Evolutionary conservation across 2,329 filamentous ascomycete genomes (phyloP).

Genomic region (Magnaporthales sp.): DNA sequence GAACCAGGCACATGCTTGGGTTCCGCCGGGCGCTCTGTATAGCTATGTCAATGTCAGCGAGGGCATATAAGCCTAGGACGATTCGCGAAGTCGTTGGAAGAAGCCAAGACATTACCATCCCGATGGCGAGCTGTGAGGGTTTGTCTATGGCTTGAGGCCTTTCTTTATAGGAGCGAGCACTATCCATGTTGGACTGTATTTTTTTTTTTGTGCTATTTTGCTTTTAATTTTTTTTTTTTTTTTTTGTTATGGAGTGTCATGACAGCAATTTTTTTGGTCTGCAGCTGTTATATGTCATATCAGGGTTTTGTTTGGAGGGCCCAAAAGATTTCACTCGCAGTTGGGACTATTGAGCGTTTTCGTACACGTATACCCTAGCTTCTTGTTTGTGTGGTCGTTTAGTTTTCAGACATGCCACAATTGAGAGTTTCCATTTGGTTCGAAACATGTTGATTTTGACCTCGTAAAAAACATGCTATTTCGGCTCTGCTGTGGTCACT

Average conservation of each 20-base stretch:
- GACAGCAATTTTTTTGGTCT: not conserved
- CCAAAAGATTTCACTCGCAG: not conserved
- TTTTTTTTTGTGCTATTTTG: not conserved
- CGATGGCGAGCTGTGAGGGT: not conserved
- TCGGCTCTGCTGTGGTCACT: slow-evolving; percentile 10
- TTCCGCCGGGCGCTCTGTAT: slow-evolving; percentile 16
- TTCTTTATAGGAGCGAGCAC: too few relatives aligned
- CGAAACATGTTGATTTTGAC: not conserved
- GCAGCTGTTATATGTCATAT: not conserved
- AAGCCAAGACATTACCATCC: not conserved
- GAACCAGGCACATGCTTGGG: slow-evolving; percentile 11
- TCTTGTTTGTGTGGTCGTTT: not conserved
- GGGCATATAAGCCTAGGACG: not conserved
- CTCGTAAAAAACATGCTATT: not conserved
- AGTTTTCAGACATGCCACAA: not conserved
- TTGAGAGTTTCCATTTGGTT: not conserved
- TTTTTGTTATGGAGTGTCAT: not conserved
- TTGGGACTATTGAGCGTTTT: not conserved
- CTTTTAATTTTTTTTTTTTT: too few relatives aligned
- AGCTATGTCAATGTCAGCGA: slow-evolving; percentile 6
- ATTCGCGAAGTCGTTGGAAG: not conserved
- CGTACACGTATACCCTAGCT: not conserved
- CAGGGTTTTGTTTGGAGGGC: not conserved
- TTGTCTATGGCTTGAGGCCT: not conserved
- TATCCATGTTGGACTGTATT: not conserved